Conservation (phyloP, 768 basidiomycete species). For the Boletus edulis region DNA sequence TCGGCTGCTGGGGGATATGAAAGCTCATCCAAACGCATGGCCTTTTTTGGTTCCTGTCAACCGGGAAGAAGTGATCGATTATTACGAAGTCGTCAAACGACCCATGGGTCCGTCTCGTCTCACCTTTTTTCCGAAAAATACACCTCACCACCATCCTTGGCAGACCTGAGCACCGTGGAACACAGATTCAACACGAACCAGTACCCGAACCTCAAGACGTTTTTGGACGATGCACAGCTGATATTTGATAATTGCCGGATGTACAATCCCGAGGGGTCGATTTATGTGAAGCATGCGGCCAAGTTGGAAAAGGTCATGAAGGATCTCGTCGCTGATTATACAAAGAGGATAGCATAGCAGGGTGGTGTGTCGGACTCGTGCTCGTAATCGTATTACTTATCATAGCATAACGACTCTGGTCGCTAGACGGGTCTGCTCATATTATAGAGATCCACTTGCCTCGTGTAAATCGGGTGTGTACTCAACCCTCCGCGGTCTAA, state of each 20-base stretch:
- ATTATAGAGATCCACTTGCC: not conserved
- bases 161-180: constrained; percentile 87
- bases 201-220: constrained; percentile 71
- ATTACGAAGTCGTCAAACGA: constrained; percentile 82
- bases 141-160: not conserved
- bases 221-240: constrained; percentile 76
- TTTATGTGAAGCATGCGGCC: constrained; percentile 83
- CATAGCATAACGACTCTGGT: not conserved
- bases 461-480: too few species aligned
- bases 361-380: not conserved
- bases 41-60: constrained; percentile 84
- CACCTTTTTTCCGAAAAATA: not conserved
- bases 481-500: too few species aligned
- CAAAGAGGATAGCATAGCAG: constrained; percentile 20
- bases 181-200: constrained; percentile 87
- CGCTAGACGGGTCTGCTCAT: not conserved
- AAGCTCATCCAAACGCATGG: constrained; percentile 80
- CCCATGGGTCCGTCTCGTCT: constrained; percentile 79
- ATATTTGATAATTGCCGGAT: constrained; percentile 86
- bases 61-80: constrained; percentile 76
- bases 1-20: constrained; percentile 73
- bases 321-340: constrained; percentile 40
- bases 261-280: constrained; percentile 81
- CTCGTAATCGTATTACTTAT: not conserved
- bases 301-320: constrained; percentile 79